Evolutionary conservation across 192 early-diverging fungal species (phyloP), one percentile per base, ranked within the genome.

Genomic region (Allomyces javanicus): DNA sequence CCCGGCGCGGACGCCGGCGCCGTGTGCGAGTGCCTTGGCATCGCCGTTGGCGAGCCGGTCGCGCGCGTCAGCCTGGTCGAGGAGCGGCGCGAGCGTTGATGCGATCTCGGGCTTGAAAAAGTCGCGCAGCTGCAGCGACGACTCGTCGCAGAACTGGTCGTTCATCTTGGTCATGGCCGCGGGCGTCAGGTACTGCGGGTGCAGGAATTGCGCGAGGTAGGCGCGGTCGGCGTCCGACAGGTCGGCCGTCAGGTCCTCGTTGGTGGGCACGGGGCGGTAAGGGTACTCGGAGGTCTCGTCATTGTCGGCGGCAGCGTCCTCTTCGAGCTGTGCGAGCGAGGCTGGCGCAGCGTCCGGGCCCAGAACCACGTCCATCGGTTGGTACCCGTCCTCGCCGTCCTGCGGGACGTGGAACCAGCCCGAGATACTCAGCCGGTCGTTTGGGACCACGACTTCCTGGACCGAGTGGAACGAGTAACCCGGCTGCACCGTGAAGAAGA

Each of bases 361-460:
- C 50, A 58, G 17, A 3, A 21, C 50, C 17, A n/a, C 17, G 69
- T 77, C 74, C 24, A 76, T 77, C 14, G 71, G 65, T 12, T 67
- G 64, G 68, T 85, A 84, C 0, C 87, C 87, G n/a, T 71, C 69
- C 68, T 90, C 89, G 14, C 83, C 86, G 21, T 77, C 77, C 74
- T 85, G 82, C 24, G 87, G 85, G 44, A 83, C 74, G 66, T 91
- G 87, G 74, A 89, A 91, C 89, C 87, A 88, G 0, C 87, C 89
- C 25, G 80, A 80, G 55, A 87, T 87, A 55, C 79, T 82, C 24
- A 84, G 70, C 50, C 89, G 72, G 61, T 76, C 72, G 33, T 66
- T 72, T 3, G 50, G 50, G 0, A 72, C 68, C 1, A 81, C 78
- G 3, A 91, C 87, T 67, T 91, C 87, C 65, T 88, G 80, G 17